Percentiles rank a stretch among this genome's conserved stretches.
Evolutionary conservation across 371 early-diverging fungal species (phyloP).

Genomic region (Encephalitozoon romaleae): DNA sequence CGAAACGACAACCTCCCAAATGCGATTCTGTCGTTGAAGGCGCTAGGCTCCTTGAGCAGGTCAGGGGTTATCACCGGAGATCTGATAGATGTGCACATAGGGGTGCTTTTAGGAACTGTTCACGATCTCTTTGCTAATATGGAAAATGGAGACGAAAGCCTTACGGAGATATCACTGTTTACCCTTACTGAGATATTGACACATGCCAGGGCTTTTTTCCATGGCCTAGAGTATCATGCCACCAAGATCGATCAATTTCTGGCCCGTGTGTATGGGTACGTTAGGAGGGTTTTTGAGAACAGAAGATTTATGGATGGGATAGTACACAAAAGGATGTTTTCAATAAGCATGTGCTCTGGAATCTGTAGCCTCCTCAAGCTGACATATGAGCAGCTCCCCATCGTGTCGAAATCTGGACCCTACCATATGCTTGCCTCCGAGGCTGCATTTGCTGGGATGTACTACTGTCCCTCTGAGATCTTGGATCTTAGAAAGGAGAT

Average conservation of each 20-base stretch:
- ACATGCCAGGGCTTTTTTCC: conserved; percentile 1
- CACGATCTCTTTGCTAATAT: conserved; percentile 17
- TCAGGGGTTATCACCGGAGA: not conserved
- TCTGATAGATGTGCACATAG: conserved; percentile 5
- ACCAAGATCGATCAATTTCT: conserved; percentile 10
- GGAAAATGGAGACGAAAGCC: not conserved
- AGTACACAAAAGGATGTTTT: not conserved
- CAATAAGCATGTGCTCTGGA: not conserved
- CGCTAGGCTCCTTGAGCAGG: not conserved
- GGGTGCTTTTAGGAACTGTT: not conserved
- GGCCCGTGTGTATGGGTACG: not conserved
- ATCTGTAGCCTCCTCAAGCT: conserved; percentile 20
- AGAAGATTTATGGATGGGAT: conserved; percentile 16
- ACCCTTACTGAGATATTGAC: conserved; percentile 1
- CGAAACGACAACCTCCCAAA: conserved; percentile 20
- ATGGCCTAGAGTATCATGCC: not conserved
- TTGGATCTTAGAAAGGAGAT: conserved; percentile 4
- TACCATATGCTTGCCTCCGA: not conserved
- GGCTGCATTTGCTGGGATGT: not conserved
- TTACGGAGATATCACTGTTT: not conserved
- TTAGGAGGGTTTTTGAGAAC: conserved; percentile 5
- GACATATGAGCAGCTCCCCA: not conserved
- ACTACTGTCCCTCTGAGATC: conserved; percentile 19
- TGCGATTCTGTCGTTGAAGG: conserved; percentile 18
- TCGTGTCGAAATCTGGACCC: not conserved